Conservation (phyloP, 495 filamentous ascomycete species). For the Hypomontagnella submonticulosa region DNA sequence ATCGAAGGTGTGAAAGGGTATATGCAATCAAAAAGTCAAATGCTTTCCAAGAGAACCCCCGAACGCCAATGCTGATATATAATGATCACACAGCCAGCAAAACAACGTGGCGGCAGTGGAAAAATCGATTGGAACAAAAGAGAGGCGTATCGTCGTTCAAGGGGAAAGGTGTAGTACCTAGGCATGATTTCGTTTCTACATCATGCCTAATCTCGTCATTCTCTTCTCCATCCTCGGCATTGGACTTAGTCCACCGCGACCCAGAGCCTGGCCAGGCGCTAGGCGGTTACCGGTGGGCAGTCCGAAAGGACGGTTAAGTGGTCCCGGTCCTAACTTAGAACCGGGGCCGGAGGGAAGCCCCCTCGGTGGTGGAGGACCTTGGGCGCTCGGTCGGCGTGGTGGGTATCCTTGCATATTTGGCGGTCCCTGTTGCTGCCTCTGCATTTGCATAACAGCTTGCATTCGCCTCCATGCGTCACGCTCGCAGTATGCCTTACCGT, state of each 20-base stretch:
- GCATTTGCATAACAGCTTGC: constrained; percentile 50
- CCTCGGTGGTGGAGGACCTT: constrained; percentile 45
- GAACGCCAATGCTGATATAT: constrained; percentile 40
- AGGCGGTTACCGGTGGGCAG: constrained; percentile 46
- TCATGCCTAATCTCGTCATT: constrained; percentile 89
- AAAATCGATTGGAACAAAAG: constrained; percentile 29
- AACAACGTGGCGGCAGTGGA: constrained; percentile 7
- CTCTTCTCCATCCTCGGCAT: constrained; percentile 73
- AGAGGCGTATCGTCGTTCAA: constrained; percentile 38
- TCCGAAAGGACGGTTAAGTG: constrained; percentile 45
- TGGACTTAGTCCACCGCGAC: constrained; percentile 41
- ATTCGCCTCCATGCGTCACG: constrained; percentile 78
- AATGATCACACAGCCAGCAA: constrained; percentile 18
- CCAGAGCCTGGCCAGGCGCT: constrained; percentile 48
- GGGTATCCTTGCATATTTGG: constrained; percentile 50
- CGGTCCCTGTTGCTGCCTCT: constrained; percentile 49
- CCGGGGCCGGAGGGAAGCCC: constrained; percentile 50
- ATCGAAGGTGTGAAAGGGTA: constrained; percentile 33
- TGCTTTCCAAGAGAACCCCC: constrained; percentile 30
- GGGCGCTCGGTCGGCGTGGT: constrained; percentile 48
- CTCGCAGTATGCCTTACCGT: constrained; percentile 77
- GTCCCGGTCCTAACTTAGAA: constrained; percentile 21
- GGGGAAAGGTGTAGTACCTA: background rate
- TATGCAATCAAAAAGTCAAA: constrained; percentile 35
- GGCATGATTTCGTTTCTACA: constrained; percentile 56